Evolutionary conservation across 495 filamentous ascomycete genomes (phyloP).

Genomic region (Penicillium paxilli): DNA sequence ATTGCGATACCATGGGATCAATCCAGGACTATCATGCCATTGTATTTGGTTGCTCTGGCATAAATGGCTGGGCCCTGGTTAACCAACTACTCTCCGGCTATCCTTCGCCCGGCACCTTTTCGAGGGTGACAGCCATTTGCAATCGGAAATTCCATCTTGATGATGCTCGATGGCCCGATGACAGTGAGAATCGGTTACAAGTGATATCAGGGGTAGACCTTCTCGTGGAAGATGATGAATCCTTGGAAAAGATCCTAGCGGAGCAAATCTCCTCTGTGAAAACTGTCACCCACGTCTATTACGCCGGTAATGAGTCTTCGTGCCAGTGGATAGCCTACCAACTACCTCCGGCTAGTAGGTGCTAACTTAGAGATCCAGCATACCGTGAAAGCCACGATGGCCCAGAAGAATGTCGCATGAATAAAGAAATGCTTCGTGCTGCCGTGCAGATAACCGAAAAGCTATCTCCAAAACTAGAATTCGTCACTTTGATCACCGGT

Average conservation of each 20-base stretch:
- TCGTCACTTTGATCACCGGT: slow-evolving; percentile 16
- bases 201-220: slow-evolving; percentile 44
- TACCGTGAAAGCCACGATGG: slow-evolving; percentile 12
- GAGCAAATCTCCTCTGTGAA: slow-evolving; percentile 36
- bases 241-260: slow-evolving; percentile 28
- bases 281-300: slow-evolving; percentile 45
- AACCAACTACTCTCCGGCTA: slow-evolving; percentile 44
- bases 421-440: slow-evolving; percentile 17
- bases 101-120: slow-evolving; percentile 37
- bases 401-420: slow-evolving; percentile 17
- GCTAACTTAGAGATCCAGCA: too few species aligned
- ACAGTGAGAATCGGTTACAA: slow-evolving; percentile 32
- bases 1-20: not conserved
- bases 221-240: slow-evolving; percentile 16
- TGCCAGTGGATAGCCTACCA: slow-evolving; percentile 11
- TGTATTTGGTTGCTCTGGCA: slow-evolving; percentile 32
- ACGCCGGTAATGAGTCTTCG: slow-evolving; percentile 28
- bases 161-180: slow-evolving; percentile 41
- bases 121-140: slow-evolving; percentile 43
- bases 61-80: slow-evolving; percentile 48
- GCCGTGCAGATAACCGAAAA: slow-evolving; percentile 8
- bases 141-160: slow-evolving; percentile 40
- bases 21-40: slow-evolving; percentile 13
- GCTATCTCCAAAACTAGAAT: slow-evolving; percentile 8
- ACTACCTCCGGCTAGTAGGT: too few species aligned